Conservation (phyloP, 2,329 filamentous ascomycete species). For the Drechslera avenae region DNA sequence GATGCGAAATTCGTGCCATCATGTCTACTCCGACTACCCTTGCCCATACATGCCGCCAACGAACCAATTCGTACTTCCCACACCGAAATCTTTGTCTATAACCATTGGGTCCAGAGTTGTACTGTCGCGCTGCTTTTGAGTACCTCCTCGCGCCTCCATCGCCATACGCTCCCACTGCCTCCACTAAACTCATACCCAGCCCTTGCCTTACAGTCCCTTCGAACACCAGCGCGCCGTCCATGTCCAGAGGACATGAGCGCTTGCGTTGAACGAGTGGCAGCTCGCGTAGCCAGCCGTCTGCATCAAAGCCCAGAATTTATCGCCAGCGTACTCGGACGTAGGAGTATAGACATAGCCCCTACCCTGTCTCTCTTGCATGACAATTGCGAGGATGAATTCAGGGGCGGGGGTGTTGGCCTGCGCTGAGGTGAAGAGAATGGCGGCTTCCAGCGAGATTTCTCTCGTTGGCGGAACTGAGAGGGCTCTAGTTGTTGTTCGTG, state of each 20-base stretch:
- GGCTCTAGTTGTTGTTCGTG: conserved; percentile 37
- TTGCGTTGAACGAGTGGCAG: conserved; percentile 38
- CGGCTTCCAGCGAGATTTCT: conserved; percentile 49
- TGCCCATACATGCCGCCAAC: conserved; percentile 14
- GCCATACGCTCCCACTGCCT: conserved; percentile 36
- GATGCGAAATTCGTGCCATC: no score
- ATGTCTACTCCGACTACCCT: no score
- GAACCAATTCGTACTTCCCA: conserved; percentile 58
- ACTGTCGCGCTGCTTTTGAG: conserved; percentile 56
- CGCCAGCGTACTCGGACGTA: conserved; percentile 50
- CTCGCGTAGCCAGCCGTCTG: conserved; percentile 46
- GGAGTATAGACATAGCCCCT: conserved; percentile 54
- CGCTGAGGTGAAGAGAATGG: conserved; percentile 42
- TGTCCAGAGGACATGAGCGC: conserved; percentile 49
- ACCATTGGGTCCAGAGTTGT: conserved; percentile 56
- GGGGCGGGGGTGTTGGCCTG: conserved; percentile 44
- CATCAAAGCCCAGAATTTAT: conserved; percentile 56
- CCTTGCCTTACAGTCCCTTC: conserved; percentile 53
- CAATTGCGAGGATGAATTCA: conserved; percentile 52
- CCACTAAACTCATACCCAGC: conserved; percentile 51
- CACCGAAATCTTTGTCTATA: conserved; percentile 45
- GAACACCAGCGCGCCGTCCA: conserved; percentile 50
- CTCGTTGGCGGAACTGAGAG: conserved; percentile 47
- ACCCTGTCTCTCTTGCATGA: conserved; percentile 56
- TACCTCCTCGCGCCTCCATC: conserved; percentile 46